Conservation (phyloP, 352 stramenopile species). For the Plasmopara viticola region DNA sequence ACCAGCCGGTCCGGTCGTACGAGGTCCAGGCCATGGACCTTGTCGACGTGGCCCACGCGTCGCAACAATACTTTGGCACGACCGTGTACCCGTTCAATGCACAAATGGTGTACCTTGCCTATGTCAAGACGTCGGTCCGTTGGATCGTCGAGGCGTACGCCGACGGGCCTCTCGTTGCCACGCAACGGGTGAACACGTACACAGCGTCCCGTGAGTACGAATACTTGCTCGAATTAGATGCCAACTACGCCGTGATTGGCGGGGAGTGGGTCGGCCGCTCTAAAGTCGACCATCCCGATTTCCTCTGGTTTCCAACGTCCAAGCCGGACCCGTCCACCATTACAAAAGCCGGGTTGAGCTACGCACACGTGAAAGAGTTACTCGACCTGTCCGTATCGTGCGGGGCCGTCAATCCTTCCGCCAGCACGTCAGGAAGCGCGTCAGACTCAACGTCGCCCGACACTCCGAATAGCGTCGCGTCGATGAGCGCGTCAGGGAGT, state of each 20-base stretch:
- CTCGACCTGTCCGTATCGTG: conserved; percentile 21
- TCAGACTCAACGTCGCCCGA: background rate
- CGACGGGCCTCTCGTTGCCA: conserved; percentile 31
- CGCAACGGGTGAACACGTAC: conserved; percentile 19
- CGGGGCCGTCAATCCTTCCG: conserved; percentile 4
- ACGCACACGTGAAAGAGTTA: conserved; percentile 26
- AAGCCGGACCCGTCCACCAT: conserved; percentile 24
- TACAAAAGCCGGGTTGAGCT: conserved; percentile 25
- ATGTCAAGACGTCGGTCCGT: conserved; percentile 37
- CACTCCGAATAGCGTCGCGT: background rate
- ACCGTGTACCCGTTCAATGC: conserved; percentile 43
- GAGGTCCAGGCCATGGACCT: conserved; percentile 24
- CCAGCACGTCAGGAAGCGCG: background rate
- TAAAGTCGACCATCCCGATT: conserved; percentile 27
- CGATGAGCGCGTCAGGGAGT: background rate
- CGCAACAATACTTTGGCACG: conserved; percentile 29
- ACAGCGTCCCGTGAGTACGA: conserved; percentile 27
- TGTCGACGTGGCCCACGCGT: conserved; percentile 20
- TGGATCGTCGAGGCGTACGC: conserved; percentile 41
- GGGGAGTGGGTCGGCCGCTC: conserved; percentile 32
- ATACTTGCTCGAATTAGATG: conserved; percentile 37
- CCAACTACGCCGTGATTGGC: conserved; percentile 30
- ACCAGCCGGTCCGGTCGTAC: conserved; percentile 50
- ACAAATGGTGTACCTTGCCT: conserved; percentile 30
- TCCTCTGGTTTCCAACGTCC: conserved; percentile 30